Evolutionary conservation across 1,284 basidiomycete genomes (phyloP).

Genomic region (Naganishia albida): DNA sequence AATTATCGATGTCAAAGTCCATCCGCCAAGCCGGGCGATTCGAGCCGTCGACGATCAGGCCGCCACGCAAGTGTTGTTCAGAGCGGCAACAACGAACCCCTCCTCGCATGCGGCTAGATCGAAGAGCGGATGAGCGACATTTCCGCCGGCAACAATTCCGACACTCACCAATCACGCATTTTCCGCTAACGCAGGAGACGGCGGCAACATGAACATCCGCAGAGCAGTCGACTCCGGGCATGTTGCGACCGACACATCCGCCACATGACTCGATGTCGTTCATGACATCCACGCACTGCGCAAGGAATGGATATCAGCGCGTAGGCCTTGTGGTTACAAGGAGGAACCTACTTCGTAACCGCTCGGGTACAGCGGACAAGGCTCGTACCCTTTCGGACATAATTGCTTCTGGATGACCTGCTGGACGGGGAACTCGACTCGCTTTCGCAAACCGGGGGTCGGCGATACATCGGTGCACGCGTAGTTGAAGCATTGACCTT

Average conservation of each 20-base stretch:
- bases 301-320: background rate
- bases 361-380: conserved; percentile 19
- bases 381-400: conserved; percentile 15
- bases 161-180: conserved; percentile 11
- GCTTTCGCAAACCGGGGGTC: conserved; percentile 5
- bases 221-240: conserved; percentile 19
- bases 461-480: conserved; percentile 3
- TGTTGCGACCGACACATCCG: conserved; percentile 1
- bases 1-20: no score
- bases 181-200: conserved; percentile 7
- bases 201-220: conserved; percentile 7
- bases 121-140: background rate
- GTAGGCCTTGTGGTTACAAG: no score
- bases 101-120: conserved; percentile 3
- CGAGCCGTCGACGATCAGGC: no score
- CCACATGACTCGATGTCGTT: conserved; percentile 14
- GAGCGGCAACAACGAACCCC: background rate
- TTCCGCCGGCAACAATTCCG: background rate
- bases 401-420: conserved; percentile 1
- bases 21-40: background rate
- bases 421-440: conserved; percentile 8
- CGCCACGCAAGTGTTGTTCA: conserved; percentile 20
- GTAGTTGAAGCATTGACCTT: conserved; percentile 18
- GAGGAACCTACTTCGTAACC: conserved; percentile 20
- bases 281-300: conserved; percentile 22